Base-by-base conservation (phyloP, 305 asterid species). In the Solanum hybrid region DNA sequence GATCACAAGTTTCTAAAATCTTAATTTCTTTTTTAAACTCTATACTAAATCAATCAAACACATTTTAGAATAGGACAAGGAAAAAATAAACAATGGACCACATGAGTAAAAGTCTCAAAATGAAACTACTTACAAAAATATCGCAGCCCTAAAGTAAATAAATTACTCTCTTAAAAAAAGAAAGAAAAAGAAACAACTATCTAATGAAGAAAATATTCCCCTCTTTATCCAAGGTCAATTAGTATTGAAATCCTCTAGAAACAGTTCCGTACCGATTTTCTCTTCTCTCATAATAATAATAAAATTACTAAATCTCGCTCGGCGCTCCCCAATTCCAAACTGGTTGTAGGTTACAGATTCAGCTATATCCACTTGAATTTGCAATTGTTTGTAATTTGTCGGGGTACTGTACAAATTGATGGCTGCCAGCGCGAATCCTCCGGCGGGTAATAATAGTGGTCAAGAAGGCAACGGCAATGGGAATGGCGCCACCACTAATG, bases 401-500 rank as follows among this genome's bases (percentile, higher is more conserved):
- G 86, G 61, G 38, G 1, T n/a, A 80, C 41, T 39, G 32, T 79
- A 81, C 68, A 81, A 38, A 33, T 87, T 83, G 89, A 96, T 97
- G 99, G 98, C 98, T 75, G 98, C 98, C 79, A 95, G 98, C 92
- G 96, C 99, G 79, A 96, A 94, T 88, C 97, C 97, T 65, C 90
- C 97, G 41, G 96, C 92, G 70, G 94, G 79, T 84, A 89, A 82
- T 57, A 90, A 65, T 29, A 88, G 29, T 83, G 89, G 85, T 86
- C 90, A 92, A 86, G 91, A 91, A 79, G 92, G 87, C 70, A 88
- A 84, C 81, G 86, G 89, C 68, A 92, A 91, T 83, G 93, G 89
- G 15, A 91, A 90, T 34, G 92, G 92, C 24, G 88, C 82, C 90
- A 31, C 92, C 88, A 76, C 61, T 70, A 85, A 92, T 91, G 92